Conservation (phyloP, 139 green algal genomes). For the Protoeuglena noctilucae region DNA sequence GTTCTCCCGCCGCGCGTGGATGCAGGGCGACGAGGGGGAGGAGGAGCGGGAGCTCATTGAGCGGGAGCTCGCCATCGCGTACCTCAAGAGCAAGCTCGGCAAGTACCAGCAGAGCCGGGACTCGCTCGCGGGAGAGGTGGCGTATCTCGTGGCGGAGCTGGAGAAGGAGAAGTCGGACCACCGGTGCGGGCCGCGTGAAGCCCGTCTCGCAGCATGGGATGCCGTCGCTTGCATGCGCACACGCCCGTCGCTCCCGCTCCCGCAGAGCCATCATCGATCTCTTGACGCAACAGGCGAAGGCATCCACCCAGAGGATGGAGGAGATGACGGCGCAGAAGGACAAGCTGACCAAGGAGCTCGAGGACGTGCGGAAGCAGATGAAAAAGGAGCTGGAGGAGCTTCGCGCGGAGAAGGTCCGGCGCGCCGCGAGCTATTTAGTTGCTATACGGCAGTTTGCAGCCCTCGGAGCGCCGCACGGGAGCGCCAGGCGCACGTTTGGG, state of each 20-base stretch:
- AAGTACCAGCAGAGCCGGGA: constrained; percentile 45
- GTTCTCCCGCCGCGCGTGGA: too few species aligned
- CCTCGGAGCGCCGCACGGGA: too few species aligned
- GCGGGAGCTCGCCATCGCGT: constrained; percentile 48
- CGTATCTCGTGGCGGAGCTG: constrained; percentile 40
- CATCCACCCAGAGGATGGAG: constrained; percentile 20
- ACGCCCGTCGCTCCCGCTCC: background rate
- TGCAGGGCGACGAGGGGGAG: too few species aligned
- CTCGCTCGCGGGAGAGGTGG: constrained; percentile 42
- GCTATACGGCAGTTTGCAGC: too few species aligned
- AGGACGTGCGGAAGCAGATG: constrained; percentile 8
- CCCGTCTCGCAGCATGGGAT: constrained; percentile 9
- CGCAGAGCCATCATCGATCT: background rate
- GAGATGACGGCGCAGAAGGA: constrained; percentile 12
- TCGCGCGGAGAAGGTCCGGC: too few species aligned
- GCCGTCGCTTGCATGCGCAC: background rate
- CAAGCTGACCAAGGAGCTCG: constrained; percentile 7
- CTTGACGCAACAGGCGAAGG: constrained; percentile 12
- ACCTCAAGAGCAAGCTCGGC: constrained; percentile 49
- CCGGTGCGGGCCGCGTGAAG: constrained; percentile 23
- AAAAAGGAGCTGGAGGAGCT: constrained; percentile 9
- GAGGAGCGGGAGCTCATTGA: constrained; percentile 47
- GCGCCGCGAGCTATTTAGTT: too few species aligned
- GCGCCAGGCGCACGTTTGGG: too few species aligned
- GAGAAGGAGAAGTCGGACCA: constrained; percentile 50